Base-by-base conservation (phyloP, 139 green algal genomes). In the Chlamydomonas sphaeroides region DNA sequence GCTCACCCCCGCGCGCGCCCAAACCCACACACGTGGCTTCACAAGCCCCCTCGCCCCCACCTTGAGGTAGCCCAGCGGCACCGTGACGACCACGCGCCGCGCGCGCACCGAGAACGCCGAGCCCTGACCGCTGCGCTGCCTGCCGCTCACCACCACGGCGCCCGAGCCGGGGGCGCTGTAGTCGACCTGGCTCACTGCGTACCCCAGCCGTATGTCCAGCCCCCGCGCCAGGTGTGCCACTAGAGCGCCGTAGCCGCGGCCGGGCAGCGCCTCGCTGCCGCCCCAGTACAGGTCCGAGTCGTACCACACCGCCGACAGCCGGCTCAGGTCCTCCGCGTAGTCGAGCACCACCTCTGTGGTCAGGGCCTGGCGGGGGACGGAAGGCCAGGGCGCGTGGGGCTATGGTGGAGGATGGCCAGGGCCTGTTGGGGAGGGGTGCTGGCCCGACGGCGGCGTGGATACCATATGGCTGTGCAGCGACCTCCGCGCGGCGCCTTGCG, bases 61-160 rank as follows among this genome's bases (percentile, higher is more conserved):
- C 41, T 76, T 42, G 49, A 78, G 25, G 45, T 78, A 78, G 32
- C 69, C 69, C 69, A 78, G 69, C 49, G 69, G 69, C 69, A 78
- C 48, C 17, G 69, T 78, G 32, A 45, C 26, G 49, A 78, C 51
- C 23, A 66, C 69, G 33, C 38, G 36, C 69, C 48, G n/a, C n/a
- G n/a, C n/a, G n/a, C n/a, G n/a, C n/a, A 76, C 23, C 10, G 41
- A 32, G 68, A 76, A 76, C 0, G 62, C 62, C 62, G n/a, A n/a
- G 23, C 62, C 62, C n/a, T 38, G 26, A 23, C 28, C n/a, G n/a
- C 32, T 23, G 11, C 25, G n/a, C n/a, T 68, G 1, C n/a, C 62
- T n/a, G 3, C 67, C 41, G 38, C 67, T 57, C 4, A 57, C 41
- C 28, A 32, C 28, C 39, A 74, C 67, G 20, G 28, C 23, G 3